Conservation (phyloP, 768 basidiomycete genomes). For the Daedaleopsis sinensis region DNA sequence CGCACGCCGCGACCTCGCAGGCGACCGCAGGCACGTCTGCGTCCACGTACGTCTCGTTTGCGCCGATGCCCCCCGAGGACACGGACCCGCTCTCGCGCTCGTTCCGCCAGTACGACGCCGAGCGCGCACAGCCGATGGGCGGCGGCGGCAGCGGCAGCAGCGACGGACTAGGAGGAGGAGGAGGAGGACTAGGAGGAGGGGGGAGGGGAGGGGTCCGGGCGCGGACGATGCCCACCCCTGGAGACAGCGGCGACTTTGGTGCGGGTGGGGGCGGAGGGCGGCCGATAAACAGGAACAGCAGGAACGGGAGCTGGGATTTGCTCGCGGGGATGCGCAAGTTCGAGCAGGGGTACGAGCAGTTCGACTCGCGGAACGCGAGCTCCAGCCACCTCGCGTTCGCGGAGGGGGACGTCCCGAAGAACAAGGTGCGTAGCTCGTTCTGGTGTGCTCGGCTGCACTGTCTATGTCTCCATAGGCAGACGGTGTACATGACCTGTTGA, state of each 20-base stretch:
- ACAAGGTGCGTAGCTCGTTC: constrained; percentile 41
- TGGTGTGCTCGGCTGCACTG: neutral
- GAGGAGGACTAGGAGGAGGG: neutral
- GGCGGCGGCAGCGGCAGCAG: constrained; percentile 1
- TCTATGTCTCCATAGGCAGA: no score
- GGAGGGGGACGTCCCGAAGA: constrained; percentile 63
- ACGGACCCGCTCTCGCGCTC: constrained; percentile 11
- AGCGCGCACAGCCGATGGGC: constrained; percentile 19
- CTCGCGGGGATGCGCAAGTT: constrained; percentile 51
- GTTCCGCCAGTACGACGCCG: constrained; percentile 28
- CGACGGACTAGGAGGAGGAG: neutral
- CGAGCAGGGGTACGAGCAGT: constrained; percentile 59
- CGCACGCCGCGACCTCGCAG: constrained; percentile 1
- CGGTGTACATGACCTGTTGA: no score
- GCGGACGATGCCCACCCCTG: constrained; percentile 5
- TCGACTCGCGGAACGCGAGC: constrained; percentile 56
- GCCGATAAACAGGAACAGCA: constrained; percentile 2
- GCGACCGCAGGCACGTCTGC: neutral
- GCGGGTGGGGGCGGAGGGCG: constrained; percentile 1
- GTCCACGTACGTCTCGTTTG: neutral
- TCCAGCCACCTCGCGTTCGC: constrained; percentile 56
- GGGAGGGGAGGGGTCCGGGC: neutral
- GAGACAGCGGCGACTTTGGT: constrained; percentile 10
- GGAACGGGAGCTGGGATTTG: constrained; percentile 52
- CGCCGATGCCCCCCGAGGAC: neutral